A percentile compares a stretch with the other conserved stretches of the same genome.
phyloP scores from a whole-genome alignment of 1,284 basidiomycete genomes.

The Microbotryum lychnidis-dioicae region DNA sequence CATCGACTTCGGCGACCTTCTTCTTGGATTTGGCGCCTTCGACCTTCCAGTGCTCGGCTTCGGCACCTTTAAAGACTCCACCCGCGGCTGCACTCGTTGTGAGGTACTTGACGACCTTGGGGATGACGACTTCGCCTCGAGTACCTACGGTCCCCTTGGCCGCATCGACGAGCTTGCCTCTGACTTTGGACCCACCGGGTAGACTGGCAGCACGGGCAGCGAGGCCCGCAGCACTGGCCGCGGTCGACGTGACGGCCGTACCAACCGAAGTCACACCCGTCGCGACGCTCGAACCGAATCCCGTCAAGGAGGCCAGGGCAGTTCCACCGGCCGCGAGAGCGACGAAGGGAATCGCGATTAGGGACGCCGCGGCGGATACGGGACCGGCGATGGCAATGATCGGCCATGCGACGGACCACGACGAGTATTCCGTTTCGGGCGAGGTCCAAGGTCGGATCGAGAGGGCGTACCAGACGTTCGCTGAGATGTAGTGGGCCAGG shows the following conservation, averaged over 20 bases:
- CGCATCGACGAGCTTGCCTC: slow-evolving; percentile 22
- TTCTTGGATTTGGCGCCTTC: slow-evolving; percentile 6
- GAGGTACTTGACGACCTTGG: slow-evolving; percentile 23
- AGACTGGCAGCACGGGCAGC: slow-evolving; percentile 16
- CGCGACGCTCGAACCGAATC: slow-evolving; percentile 10
- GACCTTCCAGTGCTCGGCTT: neutral
- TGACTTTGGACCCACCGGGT: slow-evolving; percentile 19
- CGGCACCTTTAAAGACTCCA: neutral
- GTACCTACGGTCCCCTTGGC: slow-evolving; percentile 18
- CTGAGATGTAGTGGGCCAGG: neutral
- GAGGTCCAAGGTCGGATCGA: slow-evolving; percentile 26
- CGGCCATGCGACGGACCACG: slow-evolving; percentile 24
- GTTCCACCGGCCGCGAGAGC: slow-evolving; percentile 23
- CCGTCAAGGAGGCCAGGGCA: slow-evolving; percentile 22
- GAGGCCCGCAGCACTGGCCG: slow-evolving; percentile 6
- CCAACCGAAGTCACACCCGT: slow-evolving; percentile 5
- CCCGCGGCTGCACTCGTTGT: neutral
- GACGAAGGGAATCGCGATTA: slow-evolving; percentile 26
- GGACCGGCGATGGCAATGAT: slow-evolving; percentile 26
- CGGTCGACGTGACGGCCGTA: slow-evolving; percentile 1
- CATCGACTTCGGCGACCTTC: slow-evolving; percentile 27
- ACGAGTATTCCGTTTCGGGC: slow-evolving; percentile 13
- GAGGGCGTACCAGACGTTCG: slow-evolving; percentile 23
- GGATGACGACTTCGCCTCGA: slow-evolving; percentile 4
- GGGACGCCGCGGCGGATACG: slow-evolving; percentile 17